Conservation (phyloP, 805 yeast genomes). For the Candida takata region DNA sequence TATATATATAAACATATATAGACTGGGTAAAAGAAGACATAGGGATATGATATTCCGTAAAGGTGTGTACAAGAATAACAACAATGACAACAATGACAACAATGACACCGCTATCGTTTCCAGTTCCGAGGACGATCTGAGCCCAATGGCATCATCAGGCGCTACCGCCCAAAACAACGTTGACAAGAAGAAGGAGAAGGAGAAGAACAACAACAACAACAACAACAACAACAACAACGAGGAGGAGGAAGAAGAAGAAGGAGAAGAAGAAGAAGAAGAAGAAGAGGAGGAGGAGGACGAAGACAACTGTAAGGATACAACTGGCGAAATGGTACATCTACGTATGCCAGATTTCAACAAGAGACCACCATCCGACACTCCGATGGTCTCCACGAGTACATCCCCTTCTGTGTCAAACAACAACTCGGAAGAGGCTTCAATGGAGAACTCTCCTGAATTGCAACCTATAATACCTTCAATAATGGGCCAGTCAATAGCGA, state of each 20-base stretch:
- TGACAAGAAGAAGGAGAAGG: too few species aligned
- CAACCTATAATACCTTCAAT: neutral
- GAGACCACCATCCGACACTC: constrained; percentile 72
- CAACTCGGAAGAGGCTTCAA: constrained; percentile 23
- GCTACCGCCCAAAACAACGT: too few species aligned
- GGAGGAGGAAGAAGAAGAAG: too few species aligned
- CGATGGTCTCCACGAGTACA: constrained; percentile 48
- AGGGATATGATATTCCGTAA: too few species aligned
- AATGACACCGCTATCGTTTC: constrained; percentile 20
- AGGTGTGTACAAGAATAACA: too few species aligned
- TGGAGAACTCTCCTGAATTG: constrained; percentile 25
- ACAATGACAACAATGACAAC: too few species aligned
- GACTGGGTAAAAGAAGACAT: too few species aligned
- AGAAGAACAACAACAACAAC: neutral
- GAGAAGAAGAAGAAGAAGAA: too few species aligned
- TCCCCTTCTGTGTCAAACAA: constrained; percentile 40
- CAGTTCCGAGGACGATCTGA: constrained; percentile 20
- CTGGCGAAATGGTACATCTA: neutral
- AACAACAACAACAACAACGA: neutral
- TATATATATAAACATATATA: too few species aligned
- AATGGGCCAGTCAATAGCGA: too few species aligned
- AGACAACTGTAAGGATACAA: constrained; percentile 1
- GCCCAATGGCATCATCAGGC: constrained; percentile 13
- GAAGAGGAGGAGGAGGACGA: neutral
- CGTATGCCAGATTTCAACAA: constrained; percentile 48